phyloP scores from a whole-genome alignment of 768 basidiomycete species.

The Jaapia argillacea region DNA sequence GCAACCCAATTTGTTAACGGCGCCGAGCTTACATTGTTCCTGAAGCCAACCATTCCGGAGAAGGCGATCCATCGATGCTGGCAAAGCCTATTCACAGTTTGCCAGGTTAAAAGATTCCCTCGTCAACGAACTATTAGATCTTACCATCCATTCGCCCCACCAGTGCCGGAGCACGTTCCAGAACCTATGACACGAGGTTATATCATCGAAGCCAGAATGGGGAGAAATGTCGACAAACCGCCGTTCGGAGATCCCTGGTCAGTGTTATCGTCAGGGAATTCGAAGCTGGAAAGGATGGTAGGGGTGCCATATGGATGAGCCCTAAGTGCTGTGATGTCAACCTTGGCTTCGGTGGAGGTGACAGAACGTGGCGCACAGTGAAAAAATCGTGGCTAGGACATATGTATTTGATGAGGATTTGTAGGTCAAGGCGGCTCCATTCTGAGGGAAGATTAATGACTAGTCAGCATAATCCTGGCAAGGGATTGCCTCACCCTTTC shows the following conservation, averaged over 20 bases:
- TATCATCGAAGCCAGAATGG: neutral
- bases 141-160: slow-evolving; percentile 14
- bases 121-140: neutral
- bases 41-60: slow-evolving; percentile 28
- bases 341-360: neutral
- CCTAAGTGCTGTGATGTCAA: slow-evolving; percentile 1
- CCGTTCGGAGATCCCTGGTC: slow-evolving; percentile 18
- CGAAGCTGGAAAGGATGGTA: slow-evolving; percentile 17
- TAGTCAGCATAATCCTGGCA: neutral
- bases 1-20: slow-evolving; percentile 43
- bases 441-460: slow-evolving; percentile 6
- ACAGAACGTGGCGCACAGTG: slow-evolving; percentile 5
- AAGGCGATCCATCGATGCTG: slow-evolving; percentile 17
- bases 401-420: slow-evolving; percentile 16
- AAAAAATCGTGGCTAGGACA: slow-evolving; percentile 16
- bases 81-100: slow-evolving; percentile 16
- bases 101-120: too few relatives aligned
- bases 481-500: slow-evolving; percentile 11
- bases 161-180: slow-evolving; percentile 11
- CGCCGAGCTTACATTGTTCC: slow-evolving; percentile 37
- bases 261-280: slow-evolving; percentile 10
- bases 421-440: slow-evolving; percentile 12
- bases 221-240: slow-evolving; percentile 3
- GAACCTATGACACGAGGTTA: slow-evolving; percentile 3
- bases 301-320: slow-evolving; percentile 19